Evolutionary conservation across 306 rosid genomes (phyloP), one percentile per base, ranked within the genome.

Genomic region (Benincasa hispida): DNA sequence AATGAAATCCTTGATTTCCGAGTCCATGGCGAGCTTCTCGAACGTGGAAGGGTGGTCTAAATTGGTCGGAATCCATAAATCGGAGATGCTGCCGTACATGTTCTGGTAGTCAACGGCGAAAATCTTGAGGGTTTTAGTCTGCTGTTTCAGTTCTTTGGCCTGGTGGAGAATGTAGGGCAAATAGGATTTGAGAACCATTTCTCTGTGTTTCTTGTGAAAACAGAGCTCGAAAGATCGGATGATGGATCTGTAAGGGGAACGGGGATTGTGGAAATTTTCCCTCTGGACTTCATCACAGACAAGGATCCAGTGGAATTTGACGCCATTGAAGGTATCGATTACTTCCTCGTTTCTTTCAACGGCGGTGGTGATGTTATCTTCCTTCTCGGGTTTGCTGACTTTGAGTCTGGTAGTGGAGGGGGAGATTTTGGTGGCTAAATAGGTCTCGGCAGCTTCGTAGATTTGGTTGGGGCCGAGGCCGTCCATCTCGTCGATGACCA

Each of bases 31-130:
- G 18, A 92, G 68, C 37, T 88, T 87, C 2, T 89, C 91, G 50
- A 90, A 89, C 24, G 92, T 89, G 2, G 94, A 48, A 0, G 98
- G 96, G 72, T 92, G 96, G 62, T 90, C 89, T 0, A 92, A 76
- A 6, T 83, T 86, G 2, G 83, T 81, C 2, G 89, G 82, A 2
- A 79, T n/a, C 96, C 96, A 90, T 0, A 72, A 39, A 35, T 84
- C 84, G 5, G 77, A 76, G 0, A 58, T 12, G 82, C 50, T 74
- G 21, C 83, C 78, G 56, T 81, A 90, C 78, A 88, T 15, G 57
- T 10, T 45, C 18, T 57, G 61, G 19, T 42, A 30, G 2, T 86
- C 85, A 37, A 84, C 32, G 0, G 92, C 84, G 82, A 87, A 89
- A 37, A 92, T 85, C 84, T 74, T 89, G 74, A 86, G 3, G 4